Base-by-base conservation (phyloP, 2,329 filamentous ascomycete species). In the Aaosphaeria pasadenensis region DNA sequence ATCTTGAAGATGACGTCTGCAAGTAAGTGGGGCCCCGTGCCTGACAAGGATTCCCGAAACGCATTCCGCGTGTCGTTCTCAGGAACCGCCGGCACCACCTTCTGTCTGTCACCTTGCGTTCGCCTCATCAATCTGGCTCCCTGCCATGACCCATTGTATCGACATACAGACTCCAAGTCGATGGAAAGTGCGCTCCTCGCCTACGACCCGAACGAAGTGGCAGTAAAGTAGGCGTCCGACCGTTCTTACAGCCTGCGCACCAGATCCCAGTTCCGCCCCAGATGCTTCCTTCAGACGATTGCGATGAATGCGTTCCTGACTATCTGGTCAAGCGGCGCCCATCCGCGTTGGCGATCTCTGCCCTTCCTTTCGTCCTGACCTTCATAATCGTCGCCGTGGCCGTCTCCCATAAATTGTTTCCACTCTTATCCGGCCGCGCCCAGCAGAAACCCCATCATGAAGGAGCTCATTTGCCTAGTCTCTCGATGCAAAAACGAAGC, bases 341-440 rank as follows among this genome's bases (percentile, higher is more conserved):
- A 33, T 72, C 78, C 40, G 73, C 77, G 31, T 66, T 83, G 35
- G 57, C 85, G 43, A 78, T 88, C 49, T 82, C 89, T 28, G 77
- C 81, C 7, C 67, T 81, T 4, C 88, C 89, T 0, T 89, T 94
- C 67, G 66, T 88, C 49, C 67, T 83, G 49, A 88, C 88, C 35
- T 92, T 92, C 69, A 55, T 82, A 53, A 62, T 80, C 44, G 81
- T 88, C 55, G 81, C 80, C 43, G 60, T 81, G 33, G 70, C 88
- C 46, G 85, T 87, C 43, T 78, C 84, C 44, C 80, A 82, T 33
- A 85, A 83, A 59, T 72, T 95, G 13, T 91, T 89, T 59, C 89
- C 89, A 4, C 73, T 82, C n/a, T 79, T 95, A 6, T 84, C 86
- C 38, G 77, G 78, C 50, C 64, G 72, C 49, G 48, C 62, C 61